Percentiles rank a stretch among this genome's conserved stretches.
phyloP scores from a whole-genome alignment of 2,329 filamentous ascomycete species.

The Ceratocystis huliohia region DNA sequence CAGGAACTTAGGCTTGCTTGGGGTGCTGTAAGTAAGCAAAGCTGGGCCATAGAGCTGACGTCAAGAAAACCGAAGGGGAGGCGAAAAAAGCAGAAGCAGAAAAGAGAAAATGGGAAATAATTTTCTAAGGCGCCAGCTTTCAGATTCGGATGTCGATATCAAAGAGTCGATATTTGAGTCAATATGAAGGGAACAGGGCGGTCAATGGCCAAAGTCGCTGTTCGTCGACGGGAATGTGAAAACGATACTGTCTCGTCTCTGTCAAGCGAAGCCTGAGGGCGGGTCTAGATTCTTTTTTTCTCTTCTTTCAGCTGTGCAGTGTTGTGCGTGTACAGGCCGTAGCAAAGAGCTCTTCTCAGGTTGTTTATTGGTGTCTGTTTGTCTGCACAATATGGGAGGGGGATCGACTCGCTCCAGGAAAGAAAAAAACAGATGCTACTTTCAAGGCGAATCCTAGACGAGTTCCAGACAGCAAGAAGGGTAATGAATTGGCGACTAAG shows the following conservation, averaged over 20 bases:
- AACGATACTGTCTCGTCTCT: background rate
- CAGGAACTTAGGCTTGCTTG: background rate
- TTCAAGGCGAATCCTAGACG: background rate
- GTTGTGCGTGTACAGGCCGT: background rate
- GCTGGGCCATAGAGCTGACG: background rate
- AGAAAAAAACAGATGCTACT: background rate
- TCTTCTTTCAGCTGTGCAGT: background rate
- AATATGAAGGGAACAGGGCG: background rate
- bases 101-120: background rate
- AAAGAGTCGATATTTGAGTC: conserved; percentile 4
- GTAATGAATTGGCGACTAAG: background rate
- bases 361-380: background rate
- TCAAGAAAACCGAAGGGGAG: background rate
- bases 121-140: background rate
- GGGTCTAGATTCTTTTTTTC: background rate
- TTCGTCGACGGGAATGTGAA: background rate
- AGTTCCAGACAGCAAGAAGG: background rate
- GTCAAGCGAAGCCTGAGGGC: background rate
- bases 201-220: background rate
- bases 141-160: conserved; percentile 1
- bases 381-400: background rate
- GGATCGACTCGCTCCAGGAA: background rate
- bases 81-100: background rate
- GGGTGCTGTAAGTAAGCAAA: background rate
- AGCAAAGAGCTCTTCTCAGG: background rate